Evolutionary conservation across 371 early-diverging fungal species (phyloP).

Genomic region (Lichtheimia corymbifera): DNA sequence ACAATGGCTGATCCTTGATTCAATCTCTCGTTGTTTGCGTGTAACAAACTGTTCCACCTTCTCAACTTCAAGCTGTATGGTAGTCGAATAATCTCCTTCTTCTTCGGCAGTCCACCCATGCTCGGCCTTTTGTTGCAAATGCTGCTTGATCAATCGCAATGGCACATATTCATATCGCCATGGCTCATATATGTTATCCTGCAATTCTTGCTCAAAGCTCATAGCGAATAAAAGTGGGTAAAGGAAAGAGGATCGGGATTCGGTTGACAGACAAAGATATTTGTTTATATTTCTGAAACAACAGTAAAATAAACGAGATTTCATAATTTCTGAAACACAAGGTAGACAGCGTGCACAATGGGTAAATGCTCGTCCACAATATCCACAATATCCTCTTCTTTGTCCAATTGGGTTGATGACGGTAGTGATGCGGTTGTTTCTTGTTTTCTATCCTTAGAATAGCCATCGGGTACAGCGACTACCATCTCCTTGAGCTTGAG

Average conservation of each 20-base stretch:
- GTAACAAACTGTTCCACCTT: constrained; percentile 85
- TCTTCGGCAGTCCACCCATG: constrained; percentile 61
- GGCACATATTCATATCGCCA: constrained; percentile 46
- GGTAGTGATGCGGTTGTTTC: not conserved
- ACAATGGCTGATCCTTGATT: constrained; percentile 69
- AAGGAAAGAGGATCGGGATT: not conserved
- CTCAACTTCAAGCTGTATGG: constrained; percentile 78
- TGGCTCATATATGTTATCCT: constrained; percentile 32
- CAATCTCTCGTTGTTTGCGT: constrained; percentile 75
- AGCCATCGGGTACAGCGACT: constrained; percentile 82
- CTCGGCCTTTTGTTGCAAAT: constrained; percentile 33
- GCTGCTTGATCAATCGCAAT: constrained; percentile 35
- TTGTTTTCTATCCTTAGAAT: constrained; percentile 64
- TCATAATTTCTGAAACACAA: constrained; percentile 38
- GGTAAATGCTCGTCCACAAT: constrained; percentile 38
- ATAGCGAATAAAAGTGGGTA: not conserved
- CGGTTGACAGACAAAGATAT: no score
- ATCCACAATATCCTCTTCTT: constrained; percentile 34
- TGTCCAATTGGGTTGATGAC: constrained; percentile 5
- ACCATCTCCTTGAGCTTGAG: constrained; percentile 81
- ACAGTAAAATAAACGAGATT: no score
- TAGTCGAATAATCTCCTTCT: constrained; percentile 72
- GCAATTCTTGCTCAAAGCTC: constrained; percentile 1
- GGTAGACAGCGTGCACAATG: constrained; percentile 52
- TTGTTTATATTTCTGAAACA: no score